A percentile compares a stretch with the other conserved stretches of the same genome.
phyloP scores from a whole-genome alignment of 192 early-diverging fungal genomes.

The Entomortierella chlamydospora region DNA sequence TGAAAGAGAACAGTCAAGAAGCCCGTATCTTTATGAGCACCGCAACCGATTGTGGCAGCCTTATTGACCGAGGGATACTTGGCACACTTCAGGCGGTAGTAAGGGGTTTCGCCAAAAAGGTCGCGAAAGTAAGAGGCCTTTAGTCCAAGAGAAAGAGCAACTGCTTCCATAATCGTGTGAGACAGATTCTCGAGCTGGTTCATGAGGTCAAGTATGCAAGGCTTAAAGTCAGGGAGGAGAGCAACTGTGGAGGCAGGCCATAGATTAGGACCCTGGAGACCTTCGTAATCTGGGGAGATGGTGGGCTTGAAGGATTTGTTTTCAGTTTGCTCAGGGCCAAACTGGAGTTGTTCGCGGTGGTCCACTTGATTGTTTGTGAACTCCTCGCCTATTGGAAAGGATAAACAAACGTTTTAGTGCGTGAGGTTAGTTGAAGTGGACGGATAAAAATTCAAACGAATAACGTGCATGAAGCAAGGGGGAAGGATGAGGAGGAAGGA shows the following conservation, averaged over 20 bases:
- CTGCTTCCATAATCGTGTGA: conserved; percentile 56
- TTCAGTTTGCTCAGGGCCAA: conserved; percentile 58
- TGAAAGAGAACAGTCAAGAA: conserved; percentile 69
- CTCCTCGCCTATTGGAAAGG: conserved; percentile 54
- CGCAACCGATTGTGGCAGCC: conserved; percentile 62
- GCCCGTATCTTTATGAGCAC: conserved; percentile 68
- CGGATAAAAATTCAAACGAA: no score
- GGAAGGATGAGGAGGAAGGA: neutral
- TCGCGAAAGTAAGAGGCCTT: conserved; percentile 47
- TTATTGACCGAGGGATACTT: conserved; percentile 58
- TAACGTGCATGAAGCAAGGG: neutral
- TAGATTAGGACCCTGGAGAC: conserved; percentile 69
- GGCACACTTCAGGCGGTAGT: conserved; percentile 57
- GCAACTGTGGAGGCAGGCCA: conserved; percentile 60
- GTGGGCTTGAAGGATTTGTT: conserved; percentile 15
- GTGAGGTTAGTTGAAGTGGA: neutral
- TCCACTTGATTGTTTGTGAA: conserved; percentile 61
- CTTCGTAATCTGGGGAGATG: conserved; percentile 56
- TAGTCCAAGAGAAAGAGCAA: conserved; percentile 61
- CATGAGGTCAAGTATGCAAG: conserved; percentile 53
- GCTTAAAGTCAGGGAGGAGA: conserved; percentile 58
- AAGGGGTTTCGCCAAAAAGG: conserved; percentile 55
- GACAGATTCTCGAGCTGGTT: conserved; percentile 56
- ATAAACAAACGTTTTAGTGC: neutral
- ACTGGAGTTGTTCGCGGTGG: conserved; percentile 69